Evolutionary conservation across 495 filamentous ascomycete species (phyloP).

Genomic region (Trichoderma virens): DNA sequence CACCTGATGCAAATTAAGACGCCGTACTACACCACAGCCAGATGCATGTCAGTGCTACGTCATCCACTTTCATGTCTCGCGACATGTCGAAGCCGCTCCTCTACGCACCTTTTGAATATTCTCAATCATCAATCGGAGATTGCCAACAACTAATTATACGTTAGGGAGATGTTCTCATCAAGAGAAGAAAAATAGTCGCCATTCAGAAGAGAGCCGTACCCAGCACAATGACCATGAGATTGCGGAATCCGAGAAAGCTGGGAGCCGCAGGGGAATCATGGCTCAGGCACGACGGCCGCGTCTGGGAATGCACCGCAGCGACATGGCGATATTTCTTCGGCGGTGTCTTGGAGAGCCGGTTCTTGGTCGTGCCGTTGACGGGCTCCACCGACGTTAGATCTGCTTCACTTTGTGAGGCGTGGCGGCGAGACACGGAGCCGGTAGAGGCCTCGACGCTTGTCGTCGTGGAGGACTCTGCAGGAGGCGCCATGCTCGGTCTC

Average conservation of each 20-base stretch:
- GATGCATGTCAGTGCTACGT: slow-evolving; percentile 15
- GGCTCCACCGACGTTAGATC: slow-evolving; percentile 6
- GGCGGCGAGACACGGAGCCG: slow-evolving; percentile 4
- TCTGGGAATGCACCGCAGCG: slow-evolving; percentile 68
- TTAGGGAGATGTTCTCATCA: background rate
- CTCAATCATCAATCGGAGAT: slow-evolving; percentile 87
- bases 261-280: slow-evolving; percentile 64
- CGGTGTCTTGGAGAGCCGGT: slow-evolving; percentile 20
- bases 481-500: background rate
- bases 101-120: slow-evolving; percentile 82
- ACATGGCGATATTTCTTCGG: slow-evolving; percentile 76
- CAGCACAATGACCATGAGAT: slow-evolving; percentile 90
- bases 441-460: slow-evolving; percentile 8
- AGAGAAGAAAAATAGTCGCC: background rate
- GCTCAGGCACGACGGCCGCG: slow-evolving; percentile 72
- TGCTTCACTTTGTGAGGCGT: background rate
- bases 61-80: background rate
- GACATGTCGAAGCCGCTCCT: background rate
- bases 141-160: slow-evolving; percentile 64
- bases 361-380: slow-evolving; percentile 7
- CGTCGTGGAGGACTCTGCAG: background rate
- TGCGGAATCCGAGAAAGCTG: slow-evolving; percentile 88
- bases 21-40: slow-evolving; percentile 57
- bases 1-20: slow-evolving; percentile 88
- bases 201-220: slow-evolving; percentile 39